Percentiles rank a stretch among this genome's conserved stretches.
phyloP scores from a whole-genome alignment of 495 filamentous ascomycete species.

The Podospora pseudoanserina region DNA sequence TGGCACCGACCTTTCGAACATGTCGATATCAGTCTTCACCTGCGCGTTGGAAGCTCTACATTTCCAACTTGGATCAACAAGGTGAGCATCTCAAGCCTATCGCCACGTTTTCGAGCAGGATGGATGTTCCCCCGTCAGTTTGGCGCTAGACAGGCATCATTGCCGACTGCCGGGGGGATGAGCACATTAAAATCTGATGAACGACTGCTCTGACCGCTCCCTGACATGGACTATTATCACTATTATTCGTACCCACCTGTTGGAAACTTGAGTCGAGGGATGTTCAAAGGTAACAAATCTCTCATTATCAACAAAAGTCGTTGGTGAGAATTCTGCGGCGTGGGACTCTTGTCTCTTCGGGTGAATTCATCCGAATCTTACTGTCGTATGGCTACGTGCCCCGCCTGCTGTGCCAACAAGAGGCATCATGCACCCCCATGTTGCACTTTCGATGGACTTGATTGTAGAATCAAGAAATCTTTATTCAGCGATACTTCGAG shows the following conservation, averaged over 20 bases:
- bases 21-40: background rate
- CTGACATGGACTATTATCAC: background rate
- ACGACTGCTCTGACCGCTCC: background rate
- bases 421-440: background rate
- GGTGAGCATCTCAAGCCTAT: background rate
- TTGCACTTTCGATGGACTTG: background rate
- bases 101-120: background rate
- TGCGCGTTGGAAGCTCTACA: background rate
- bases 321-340: background rate
- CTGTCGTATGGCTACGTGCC: background rate
- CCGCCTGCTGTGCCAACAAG: background rate
- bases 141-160: background rate
- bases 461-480: background rate
- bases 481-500: background rate
- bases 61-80: background rate
- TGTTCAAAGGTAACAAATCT: background rate
- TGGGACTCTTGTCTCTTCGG: background rate
- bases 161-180: background rate
- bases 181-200: background rate
- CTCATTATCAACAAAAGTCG: background rate
- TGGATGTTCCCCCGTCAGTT: background rate
- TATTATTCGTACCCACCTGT: background rate
- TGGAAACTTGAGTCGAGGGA: background rate
- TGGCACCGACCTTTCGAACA: background rate
- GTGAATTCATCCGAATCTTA: background rate